A percentile compares a stretch with the other conserved stretches of the same genome.
phyloP scores from a whole-genome alignment of 495 filamentous ascomycete genomes.

The Mytilinidion resinicola region DNA sequence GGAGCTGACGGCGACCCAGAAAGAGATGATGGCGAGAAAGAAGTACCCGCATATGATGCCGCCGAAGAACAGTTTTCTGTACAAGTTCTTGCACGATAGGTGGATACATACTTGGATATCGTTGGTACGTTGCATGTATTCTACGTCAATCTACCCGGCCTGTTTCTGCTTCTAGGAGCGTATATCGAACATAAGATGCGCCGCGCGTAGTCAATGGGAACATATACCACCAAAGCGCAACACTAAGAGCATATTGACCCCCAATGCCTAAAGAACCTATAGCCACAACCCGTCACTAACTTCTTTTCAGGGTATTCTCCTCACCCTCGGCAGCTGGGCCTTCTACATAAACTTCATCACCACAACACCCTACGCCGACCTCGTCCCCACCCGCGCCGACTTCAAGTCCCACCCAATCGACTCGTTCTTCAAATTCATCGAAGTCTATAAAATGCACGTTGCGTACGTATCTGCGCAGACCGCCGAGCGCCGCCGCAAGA shows the following conservation, averaged over 20 bases:
- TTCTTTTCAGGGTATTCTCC: conserved; percentile 55
- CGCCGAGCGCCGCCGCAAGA: conserved; percentile 57
- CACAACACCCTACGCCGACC: conserved; percentile 63
- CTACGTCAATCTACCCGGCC: too few relatives aligned
- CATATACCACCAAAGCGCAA: too few relatives aligned
- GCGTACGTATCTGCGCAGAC: conserved; percentile 55
- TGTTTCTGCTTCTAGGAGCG: too few relatives aligned
- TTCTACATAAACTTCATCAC: conserved; percentile 63
- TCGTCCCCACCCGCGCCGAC: conserved; percentile 58
- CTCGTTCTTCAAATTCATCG: conserved; percentile 49
- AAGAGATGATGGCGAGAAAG: conserved; percentile 52
- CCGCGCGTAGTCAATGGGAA: too few relatives aligned
- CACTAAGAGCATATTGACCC: too few relatives aligned
- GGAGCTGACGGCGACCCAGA: conserved; percentile 46
- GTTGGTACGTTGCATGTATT: conserved; percentile 48
- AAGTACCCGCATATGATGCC: conserved; percentile 80
- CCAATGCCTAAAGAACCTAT: too few relatives aligned
- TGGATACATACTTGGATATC: conserved; percentile 73
- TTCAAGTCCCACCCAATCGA: conserved; percentile 57
- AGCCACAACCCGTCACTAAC: neutral
- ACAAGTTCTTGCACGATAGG: conserved; percentile 66
- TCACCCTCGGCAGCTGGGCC: conserved; percentile 58
- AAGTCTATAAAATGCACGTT: conserved; percentile 66
- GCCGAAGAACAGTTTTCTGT: conserved; percentile 63
- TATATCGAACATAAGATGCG: too few relatives aligned